phyloP scores from a whole-genome alignment of 441 rosid genomes.

The Lagerstroemia fauriei region DNA sequence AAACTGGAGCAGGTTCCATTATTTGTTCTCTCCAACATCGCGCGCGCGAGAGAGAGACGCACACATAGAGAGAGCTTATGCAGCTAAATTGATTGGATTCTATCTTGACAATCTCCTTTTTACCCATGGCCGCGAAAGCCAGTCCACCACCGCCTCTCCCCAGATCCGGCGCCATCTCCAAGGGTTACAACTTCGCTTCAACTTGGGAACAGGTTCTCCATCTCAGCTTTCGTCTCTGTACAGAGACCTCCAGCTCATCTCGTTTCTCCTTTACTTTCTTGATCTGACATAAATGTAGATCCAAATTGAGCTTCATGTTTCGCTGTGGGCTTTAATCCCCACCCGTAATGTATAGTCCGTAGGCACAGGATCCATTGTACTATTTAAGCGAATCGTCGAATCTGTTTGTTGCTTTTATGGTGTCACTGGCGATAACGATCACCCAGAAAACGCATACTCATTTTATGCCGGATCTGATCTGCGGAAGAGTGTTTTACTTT shows the following conservation, averaged over 20 bases:
- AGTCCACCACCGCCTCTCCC: constrained; percentile 51
- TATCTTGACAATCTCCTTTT: neutral
- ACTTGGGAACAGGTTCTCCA: constrained; percentile 84
- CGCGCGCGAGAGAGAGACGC: neutral
- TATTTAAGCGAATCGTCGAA: neutral
- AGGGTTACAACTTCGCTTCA: constrained; percentile 92
- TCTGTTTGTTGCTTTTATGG: neutral
- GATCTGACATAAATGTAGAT: neutral
- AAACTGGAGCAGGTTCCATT: neutral
- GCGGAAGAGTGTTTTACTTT: neutral
- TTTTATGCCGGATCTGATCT: neutral
- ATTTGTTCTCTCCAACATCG: neutral
- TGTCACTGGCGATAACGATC: neutral
- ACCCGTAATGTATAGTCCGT: neutral
- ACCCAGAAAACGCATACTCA: too few relatives aligned
- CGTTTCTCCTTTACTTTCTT: neutral
- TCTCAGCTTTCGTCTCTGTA: neutral
- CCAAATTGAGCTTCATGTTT: neutral
- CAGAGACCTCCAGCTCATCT: neutral
- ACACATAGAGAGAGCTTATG: neutral
- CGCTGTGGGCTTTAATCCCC: neutral
- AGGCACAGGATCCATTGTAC: neutral
- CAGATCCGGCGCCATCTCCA: constrained; percentile 79
- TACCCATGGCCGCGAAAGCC: constrained; percentile 52
- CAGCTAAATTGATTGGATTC: neutral